phyloP scores from a whole-genome alignment of 1,284 basidiomycete species.

The Erythrobasidium hasegawianum region DNA sequence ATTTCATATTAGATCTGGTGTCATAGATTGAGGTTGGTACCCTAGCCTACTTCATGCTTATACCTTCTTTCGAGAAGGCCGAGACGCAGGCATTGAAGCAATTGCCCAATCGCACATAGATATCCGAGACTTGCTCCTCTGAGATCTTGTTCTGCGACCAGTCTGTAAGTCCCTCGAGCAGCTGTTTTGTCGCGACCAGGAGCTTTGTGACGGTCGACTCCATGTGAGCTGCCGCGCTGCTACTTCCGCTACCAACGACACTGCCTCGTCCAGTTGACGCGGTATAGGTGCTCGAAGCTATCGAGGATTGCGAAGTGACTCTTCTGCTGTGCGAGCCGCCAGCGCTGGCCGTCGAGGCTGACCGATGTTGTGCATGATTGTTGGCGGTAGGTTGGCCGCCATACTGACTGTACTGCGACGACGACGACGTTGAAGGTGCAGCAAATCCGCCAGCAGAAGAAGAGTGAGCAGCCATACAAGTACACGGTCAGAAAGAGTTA shows the following conservation, averaged over 20 bases:
- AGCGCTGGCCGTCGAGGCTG: slow-evolving; percentile 11
- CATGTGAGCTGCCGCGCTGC: slow-evolving; percentile 52
- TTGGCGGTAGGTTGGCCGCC: not conserved
- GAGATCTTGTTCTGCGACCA: slow-evolving; percentile 75
- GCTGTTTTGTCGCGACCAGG: slow-evolving; percentile 88
- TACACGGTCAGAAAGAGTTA: not conserved
- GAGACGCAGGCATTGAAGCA: slow-evolving; percentile 92
- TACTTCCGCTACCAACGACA: not conserved
- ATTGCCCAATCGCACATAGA: slow-evolving; percentile 93
- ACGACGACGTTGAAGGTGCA: not conserved
- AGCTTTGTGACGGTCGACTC: slow-evolving; percentile 91
- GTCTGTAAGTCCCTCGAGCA: slow-evolving; percentile 77
- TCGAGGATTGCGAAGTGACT: slow-evolving; percentile 13
- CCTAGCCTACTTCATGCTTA: slow-evolving; percentile 76
- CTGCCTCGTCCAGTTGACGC: slow-evolving; percentile 19
- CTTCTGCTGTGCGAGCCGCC: slow-evolving; percentile 21
- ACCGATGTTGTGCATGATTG: not conserved
- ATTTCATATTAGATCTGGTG: slow-evolving; percentile 1
- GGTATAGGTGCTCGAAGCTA: slow-evolving; percentile 29
- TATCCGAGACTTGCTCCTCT: slow-evolving; percentile 86
- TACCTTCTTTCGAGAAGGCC: slow-evolving; percentile 79
- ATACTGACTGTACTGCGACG: not conserved
- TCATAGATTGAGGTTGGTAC: not conserved
- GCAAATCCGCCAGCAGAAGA: not conserved
- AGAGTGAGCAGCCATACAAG: not conserved